Conservation (phyloP, 257 asterid genomes). For the Mentha longifolia region DNA sequence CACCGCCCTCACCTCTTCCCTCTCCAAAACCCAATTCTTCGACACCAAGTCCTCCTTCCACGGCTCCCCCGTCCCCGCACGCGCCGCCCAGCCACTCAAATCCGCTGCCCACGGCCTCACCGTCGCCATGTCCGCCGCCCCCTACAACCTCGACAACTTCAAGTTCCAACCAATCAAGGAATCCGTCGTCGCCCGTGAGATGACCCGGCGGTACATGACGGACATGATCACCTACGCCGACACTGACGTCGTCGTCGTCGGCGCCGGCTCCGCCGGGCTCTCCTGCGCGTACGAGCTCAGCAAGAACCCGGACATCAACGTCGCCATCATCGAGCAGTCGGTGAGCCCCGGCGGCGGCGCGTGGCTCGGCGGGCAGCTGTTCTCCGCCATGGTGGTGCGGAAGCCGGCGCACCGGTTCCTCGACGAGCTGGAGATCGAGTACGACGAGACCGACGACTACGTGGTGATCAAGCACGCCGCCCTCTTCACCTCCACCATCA, state of each 20-base stretch:
- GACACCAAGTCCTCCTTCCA: conserved; percentile 61
- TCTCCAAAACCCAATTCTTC: conserved; percentile 55
- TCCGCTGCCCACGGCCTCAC: conserved; percentile 40
- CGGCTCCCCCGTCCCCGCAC: conserved; percentile 52
- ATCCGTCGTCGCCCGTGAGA: conserved; percentile 78
- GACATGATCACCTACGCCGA: conserved; percentile 91
- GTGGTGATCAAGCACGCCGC: conserved; percentile 95
- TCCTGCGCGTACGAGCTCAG: conserved; percentile 89
- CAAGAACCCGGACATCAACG: conserved; percentile 65
- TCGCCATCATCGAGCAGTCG: conserved; percentile 85
- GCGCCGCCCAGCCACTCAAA: conserved; percentile 47
- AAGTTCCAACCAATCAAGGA: conserved; percentile 72
- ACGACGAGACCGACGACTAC: conserved; percentile 85
- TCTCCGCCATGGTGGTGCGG: conserved; percentile 94
- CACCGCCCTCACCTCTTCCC: conserved; percentile 60
- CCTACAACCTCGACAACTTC: conserved; percentile 59
- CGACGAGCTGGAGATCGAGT: conserved; percentile 73
- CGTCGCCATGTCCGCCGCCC: conserved; percentile 55
- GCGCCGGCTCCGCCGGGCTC: conserved; percentile 90
- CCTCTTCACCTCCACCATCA: conserved; percentile 86
- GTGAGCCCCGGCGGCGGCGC: conserved; percentile 97
- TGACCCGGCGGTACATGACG: conserved; percentile 86
- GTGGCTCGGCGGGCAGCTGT: conserved; percentile 95
- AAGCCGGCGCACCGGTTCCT: conserved; percentile 85
- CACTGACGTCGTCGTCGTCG: conserved; percentile 78